Evolutionary conservation across 148 eudicot species (phyloP), one percentile per base, ranked within the genome.

Genomic region (Vaccinium macrocarpon): DNA sequence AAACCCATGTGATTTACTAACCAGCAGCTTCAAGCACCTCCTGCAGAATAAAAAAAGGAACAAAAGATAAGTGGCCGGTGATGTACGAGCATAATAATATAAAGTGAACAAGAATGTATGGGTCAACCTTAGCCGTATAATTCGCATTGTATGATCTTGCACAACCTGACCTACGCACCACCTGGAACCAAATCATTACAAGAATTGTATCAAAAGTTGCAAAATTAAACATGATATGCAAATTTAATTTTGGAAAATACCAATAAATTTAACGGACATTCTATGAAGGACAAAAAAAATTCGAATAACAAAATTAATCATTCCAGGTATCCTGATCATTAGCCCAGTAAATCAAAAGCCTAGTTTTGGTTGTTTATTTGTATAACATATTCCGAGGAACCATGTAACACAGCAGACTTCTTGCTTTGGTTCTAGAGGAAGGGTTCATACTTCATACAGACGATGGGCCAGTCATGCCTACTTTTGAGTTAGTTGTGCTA

Each of bases 1-100:
- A 19, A 27, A 49, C 12, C 64, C 2, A 52, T 56, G 53, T 53
- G 61, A 78, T 27, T 71, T 77, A 86, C 90, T 88, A 81, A 88
- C 90, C 90, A 57, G 81, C 79, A 72, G 80, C 76, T 86, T 52
- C 53, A 78, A 72, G 84, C 80, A 49, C 52, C 81, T 78, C 88
- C 90, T 86, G 90, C 87, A 86, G 48, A 86, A 68, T 27, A 83
- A 18, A 21, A 35, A 50, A 35, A 82, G 50, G 70, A 52, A 68
- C 62, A 76, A 82, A 72, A 15, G 46, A 49, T 84, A 50, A 84
- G 50, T 27, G 57, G 76, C 19, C 62, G 62, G 80, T 16, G 46
- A 81, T 48, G 35, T n/a, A 74, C 27, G 42, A 72, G 59, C 53
- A 8, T 48, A 7, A 32, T 3, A 79, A 48, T n/a, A 71, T 8